A percentile compares a stretch with the other conserved stretches of the same genome.
Conservation (phyloP, 768 basidiomycete genomes). For the Mycena kentingensis region DNA sequence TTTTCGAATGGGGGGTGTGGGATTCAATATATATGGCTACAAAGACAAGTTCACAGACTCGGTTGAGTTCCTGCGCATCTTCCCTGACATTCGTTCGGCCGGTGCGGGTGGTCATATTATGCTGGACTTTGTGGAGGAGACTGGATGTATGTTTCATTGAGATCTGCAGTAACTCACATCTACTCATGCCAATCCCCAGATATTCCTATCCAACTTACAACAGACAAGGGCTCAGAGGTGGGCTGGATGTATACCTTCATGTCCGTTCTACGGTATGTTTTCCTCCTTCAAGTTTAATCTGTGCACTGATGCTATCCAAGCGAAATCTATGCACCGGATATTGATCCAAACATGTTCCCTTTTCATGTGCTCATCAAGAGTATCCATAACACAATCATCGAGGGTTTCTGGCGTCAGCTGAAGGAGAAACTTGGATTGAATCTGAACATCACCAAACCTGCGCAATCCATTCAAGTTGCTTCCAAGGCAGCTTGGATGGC, state of each 20-base stretch:
- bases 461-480: no score
- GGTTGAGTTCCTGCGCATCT: background rate
- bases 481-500: no score
- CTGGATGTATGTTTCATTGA: background rate
- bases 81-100: slow-evolving; percentile 1
- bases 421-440: slow-evolving; percentile 20
- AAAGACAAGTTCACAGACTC: no score
- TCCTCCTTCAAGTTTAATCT: no score
- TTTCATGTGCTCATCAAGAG: slow-evolving; percentile 18
- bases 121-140: no score
- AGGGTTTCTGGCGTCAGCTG: slow-evolving; percentile 23
- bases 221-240: slow-evolving; percentile 11
- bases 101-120: background rate
- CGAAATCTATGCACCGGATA: slow-evolving; percentile 20
- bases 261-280: slow-evolving; percentile 4
- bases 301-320: no score
- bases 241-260: slow-evolving; percentile 12
- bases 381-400: slow-evolving; percentile 21
- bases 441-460: no score
- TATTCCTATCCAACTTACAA: slow-evolving; percentile 10
- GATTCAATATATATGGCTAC: no score
- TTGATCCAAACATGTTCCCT: slow-evolving; percentile 9
- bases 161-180: background rate
- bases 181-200: background rate
- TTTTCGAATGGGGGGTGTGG: slow-evolving; percentile 22